Percentiles rank a stretch among this genome's conserved stretches.
Evolutionary conservation across 2,329 filamentous ascomycete genomes (phyloP).

Genomic region (Pseudogymnoascus sp.): DNA sequence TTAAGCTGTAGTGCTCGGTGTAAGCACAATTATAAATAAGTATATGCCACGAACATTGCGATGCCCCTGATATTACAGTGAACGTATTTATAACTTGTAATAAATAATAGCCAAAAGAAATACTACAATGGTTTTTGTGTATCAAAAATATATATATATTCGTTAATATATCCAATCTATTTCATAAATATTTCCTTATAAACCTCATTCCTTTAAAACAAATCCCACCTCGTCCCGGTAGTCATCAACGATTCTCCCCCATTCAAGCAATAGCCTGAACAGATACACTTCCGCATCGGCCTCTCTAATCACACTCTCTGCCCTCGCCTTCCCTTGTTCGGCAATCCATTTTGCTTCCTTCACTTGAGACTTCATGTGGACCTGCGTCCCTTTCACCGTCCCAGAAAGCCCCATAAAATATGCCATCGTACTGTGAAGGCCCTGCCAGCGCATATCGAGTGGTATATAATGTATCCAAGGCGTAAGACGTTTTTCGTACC

Average conservation of each 20-base stretch:
- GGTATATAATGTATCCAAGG: slow-evolving; percentile 58
- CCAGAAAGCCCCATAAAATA: slow-evolving; percentile 23
- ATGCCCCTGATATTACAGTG: background rate
- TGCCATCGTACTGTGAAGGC: slow-evolving; percentile 18
- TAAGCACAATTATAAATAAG: background rate
- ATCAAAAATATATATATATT: background rate
- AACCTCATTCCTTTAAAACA: slow-evolving; percentile 1
- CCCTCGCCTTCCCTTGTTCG: slow-evolving; percentile 45
- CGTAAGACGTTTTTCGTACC: slow-evolving; percentile 53
- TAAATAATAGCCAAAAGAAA: background rate
- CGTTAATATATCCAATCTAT: background rate
- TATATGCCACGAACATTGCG: background rate
- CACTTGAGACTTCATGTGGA: slow-evolving; percentile 6
- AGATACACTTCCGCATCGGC: slow-evolving; percentile 54
- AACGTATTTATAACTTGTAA: background rate
- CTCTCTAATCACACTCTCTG: slow-evolving; percentile 42
- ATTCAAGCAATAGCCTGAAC: slow-evolving; percentile 44
- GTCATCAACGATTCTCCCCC: slow-evolving; percentile 35
- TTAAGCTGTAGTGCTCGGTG: background rate
- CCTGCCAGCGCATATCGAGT: slow-evolving; percentile 38
- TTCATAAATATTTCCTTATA: background rate
- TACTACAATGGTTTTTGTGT: background rate
- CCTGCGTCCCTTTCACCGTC: background rate
- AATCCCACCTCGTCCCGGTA: slow-evolving; percentile 31
- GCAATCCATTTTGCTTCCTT: slow-evolving; percentile 43